These are phyloP conservation scores for Syncephalastrum sp. DNA, from an alignment of 371 early-diverging fungal genomes.

Conservation along the genomic window DNA sequence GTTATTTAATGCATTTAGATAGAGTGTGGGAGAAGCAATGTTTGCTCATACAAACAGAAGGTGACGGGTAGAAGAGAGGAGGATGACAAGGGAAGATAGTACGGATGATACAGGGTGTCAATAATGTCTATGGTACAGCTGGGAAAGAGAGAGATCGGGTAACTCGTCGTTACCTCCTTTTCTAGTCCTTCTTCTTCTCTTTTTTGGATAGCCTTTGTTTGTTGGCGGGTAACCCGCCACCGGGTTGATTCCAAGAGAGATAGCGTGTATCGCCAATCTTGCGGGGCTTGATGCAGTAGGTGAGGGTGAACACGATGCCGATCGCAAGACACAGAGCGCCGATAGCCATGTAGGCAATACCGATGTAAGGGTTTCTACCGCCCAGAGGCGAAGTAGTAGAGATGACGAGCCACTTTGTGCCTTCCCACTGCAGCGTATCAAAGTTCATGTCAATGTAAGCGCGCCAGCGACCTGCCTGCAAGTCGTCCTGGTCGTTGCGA, in stretches of 20 bases:
- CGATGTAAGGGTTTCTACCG: slow-evolving; percentile 94
- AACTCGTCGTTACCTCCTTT: too few species aligned
- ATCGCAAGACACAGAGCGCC: slow-evolving; percentile 83
- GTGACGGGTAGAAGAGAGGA: too few species aligned
- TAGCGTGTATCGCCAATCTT: slow-evolving; percentile 47
- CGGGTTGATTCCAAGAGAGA: slow-evolving; percentile 42
- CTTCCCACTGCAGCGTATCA: slow-evolving; percentile 79
- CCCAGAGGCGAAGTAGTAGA: slow-evolving; percentile 91
- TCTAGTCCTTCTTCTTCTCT: slow-evolving; percentile 6
- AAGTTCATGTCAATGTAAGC: slow-evolving; percentile 73
- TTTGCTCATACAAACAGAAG: too few species aligned
- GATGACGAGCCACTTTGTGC: slow-evolving; percentile 92
- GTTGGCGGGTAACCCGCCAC: slow-evolving; percentile 35
- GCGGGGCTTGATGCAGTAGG: slow-evolving; percentile 84
- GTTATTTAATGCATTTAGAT: too few species aligned
- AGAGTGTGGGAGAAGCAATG: too few species aligned
- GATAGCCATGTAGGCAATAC: slow-evolving; percentile 89
- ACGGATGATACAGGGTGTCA: background rate
- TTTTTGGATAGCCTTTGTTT: slow-evolving; percentile 11
- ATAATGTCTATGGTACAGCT: background rate
- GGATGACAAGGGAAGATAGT: too few species aligned
- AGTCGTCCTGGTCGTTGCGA: slow-evolving; percentile 56
- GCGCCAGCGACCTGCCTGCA: slow-evolving; percentile 65
- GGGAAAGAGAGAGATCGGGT: background rate
- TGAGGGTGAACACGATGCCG: slow-evolving; percentile 79